A percentile compares a stretch with the other conserved stretches of the same genome.
phyloP scores from a whole-genome alignment of 257 asterid genomes.

The Plantago elongata region DNA sequence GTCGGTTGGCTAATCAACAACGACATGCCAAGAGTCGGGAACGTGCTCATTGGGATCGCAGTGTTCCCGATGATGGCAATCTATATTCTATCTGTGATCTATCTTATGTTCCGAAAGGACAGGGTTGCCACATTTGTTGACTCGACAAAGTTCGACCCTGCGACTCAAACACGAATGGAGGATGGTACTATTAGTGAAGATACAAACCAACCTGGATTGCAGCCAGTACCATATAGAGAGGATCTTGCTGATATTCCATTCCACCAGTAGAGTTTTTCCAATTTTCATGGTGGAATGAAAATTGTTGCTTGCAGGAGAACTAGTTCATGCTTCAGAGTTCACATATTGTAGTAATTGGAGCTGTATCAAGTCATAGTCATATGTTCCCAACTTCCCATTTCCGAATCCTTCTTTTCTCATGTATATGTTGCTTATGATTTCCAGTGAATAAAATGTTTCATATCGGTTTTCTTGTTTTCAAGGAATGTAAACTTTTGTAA shows the following conservation, averaged over 20 bases:
- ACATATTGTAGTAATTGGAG: too few relatives aligned
- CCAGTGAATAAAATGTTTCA: too few relatives aligned
- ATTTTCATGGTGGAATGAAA: too few relatives aligned
- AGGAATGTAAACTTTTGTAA: too few relatives aligned
- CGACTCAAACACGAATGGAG: constrained; percentile 40
- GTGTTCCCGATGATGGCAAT: constrained; percentile 76
- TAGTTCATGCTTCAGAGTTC: too few relatives aligned
- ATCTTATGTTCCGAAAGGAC: constrained; percentile 85
- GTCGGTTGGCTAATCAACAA: constrained; percentile 66
- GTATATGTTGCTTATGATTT: too few relatives aligned
- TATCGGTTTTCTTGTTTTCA: too few relatives aligned
- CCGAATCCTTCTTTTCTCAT: too few relatives aligned
- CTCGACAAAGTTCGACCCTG: constrained; percentile 35
- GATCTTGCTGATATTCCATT: constrained; percentile 57
- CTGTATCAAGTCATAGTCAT: too few relatives aligned
- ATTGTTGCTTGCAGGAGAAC: too few relatives aligned
- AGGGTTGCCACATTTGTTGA: constrained; percentile 49
- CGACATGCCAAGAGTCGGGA: constrained; percentile 57
- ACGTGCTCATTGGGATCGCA: constrained; percentile 56
- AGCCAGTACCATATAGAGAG: constrained; percentile 47
- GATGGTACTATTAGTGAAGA: constrained; percentile 26
- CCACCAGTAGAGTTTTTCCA: constrained; percentile 26
- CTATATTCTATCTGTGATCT: constrained; percentile 56
- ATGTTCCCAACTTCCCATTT: too few relatives aligned
- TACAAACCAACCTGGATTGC: constrained; percentile 23